Evolutionary conservation across 2,329 filamentous ascomycete species (phyloP), one percentile per base, ranked within the genome.

Genomic region (Aspergillus tanneri): DNA sequence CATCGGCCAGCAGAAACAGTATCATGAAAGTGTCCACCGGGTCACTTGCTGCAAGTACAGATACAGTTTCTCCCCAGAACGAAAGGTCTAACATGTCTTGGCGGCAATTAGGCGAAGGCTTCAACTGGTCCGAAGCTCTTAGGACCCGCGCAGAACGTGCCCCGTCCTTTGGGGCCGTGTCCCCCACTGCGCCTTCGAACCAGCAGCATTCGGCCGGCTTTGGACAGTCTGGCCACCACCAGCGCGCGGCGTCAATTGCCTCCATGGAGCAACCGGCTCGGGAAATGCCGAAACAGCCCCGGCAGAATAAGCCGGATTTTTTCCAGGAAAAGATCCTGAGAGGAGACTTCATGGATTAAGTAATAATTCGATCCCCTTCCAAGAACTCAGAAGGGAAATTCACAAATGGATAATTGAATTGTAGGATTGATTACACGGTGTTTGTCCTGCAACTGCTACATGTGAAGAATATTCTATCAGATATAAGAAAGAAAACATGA

Each of bases 311-410:
- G 77, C 91, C 92, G 23, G 93, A 99, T 74, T 87, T 87, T 54
- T 93, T 96, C 75, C 91, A 96, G 72, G 93, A 99, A 79, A 84
- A 95, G 58, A 97, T 99, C 62, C 80, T 99, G 58, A 93, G 96
- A 75, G 93, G 92, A 37, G 93, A 99, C 65, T 97, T 99, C 64
- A 96, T 97, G 90, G 91, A 96, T 66, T 96, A 78, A n/a, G 18
- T 50, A 34, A n/a, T n/a, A n/a, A n/a, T n/a, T n/a, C n/a, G n/a
- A n/a, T n/a, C n/a, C n/a, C n/a, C n/a, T n/a, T n/a, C n/a, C n/a
- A n/a, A n/a, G n/a, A n/a, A n/a, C n/a, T n/a, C n/a, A n/a, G n/a
- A n/a, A n/a, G n/a, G n/a, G n/a, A n/a, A n/a, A n/a, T n/a, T n/a
- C n/a, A n/a, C n/a, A n/a, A n/a, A n/a, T n/a, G n/a, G n/a, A n/a